A percentile compares a stretch with the other conserved stretches of the same genome.
phyloP scores from a whole-genome alignment of 1,139 yeast species.

The Hyphopichia pseudoburtonii region DNA sequence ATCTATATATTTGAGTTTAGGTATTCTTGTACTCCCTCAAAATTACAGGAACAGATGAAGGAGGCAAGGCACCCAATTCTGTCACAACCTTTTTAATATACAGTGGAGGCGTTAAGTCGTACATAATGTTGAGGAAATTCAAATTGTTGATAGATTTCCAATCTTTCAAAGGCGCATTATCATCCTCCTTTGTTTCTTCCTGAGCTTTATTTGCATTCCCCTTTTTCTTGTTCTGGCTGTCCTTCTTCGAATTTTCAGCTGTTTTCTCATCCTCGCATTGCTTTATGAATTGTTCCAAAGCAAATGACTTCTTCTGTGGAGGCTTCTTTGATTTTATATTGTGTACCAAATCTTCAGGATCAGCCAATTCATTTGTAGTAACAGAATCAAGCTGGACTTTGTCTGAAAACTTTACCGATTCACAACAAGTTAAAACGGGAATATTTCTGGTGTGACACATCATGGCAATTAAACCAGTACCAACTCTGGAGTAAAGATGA shows the following conservation, averaged over 20 bases:
- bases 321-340: slow-evolving; percentile 49
- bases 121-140: slow-evolving; percentile 80
- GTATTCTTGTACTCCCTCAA: slow-evolving; percentile 80
- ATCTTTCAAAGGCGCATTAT: slow-evolving; percentile 47
- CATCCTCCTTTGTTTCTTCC: slow-evolving; percentile 10
- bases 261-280: slow-evolving; percentile 30
- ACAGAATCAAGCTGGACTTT: slow-evolving; percentile 95
- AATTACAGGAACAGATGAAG: slow-evolving; percentile 95
- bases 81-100: slow-evolving; percentile 93
- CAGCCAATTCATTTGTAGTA: slow-evolving; percentile 89
- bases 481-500: slow-evolving; percentile 87
- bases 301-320: slow-evolving; percentile 61
- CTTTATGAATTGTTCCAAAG: slow-evolving; percentile 64
- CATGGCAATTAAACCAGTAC: slow-evolving; percentile 93
- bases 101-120: slow-evolving; percentile 93
- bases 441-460: slow-evolving; percentile 84
- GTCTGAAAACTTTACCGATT: slow-evolving; percentile 90
- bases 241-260: slow-evolving; percentile 11
- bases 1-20: neutral
- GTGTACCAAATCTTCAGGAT: slow-evolving; percentile 68
- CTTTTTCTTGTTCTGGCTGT: slow-evolving; percentile 12
- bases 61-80: slow-evolving; percentile 94
- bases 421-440: slow-evolving; percentile 95
- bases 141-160: slow-evolving; percentile 67
- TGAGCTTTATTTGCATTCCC: slow-evolving; percentile 13